Evolutionary conservation across 495 filamentous ascomycete genomes (phyloP).

Genomic region (Aspergillus leporis): DNA sequence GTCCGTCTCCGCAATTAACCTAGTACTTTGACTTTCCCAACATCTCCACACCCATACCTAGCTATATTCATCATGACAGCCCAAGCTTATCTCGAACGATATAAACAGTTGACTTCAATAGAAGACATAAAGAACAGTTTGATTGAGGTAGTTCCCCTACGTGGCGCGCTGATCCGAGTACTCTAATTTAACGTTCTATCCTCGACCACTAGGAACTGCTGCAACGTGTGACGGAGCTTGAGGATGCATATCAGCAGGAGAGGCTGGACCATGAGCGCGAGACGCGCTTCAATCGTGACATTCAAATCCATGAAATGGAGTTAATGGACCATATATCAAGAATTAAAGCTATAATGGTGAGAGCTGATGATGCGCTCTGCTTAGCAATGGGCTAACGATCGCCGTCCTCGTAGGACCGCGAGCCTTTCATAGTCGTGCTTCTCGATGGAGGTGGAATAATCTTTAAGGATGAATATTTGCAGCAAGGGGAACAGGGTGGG

Average conservation of each 20-base stretch:
- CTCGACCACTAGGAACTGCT: slow-evolving; percentile 45
- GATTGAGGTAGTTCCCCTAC: slow-evolving; percentile 46
- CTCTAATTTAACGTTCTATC: slow-evolving; percentile 8
- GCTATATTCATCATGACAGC: slow-evolving; percentile 32
- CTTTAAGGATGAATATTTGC: slow-evolving; percentile 66
- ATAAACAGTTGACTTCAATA: slow-evolving; percentile 45
- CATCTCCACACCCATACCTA: slow-evolving; percentile 3
- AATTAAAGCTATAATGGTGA: slow-evolving; percentile 53
- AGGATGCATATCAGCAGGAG: slow-evolving; percentile 47
- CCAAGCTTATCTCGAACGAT: slow-evolving; percentile 44
- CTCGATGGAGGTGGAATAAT: slow-evolving; percentile 79
- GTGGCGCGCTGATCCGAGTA: slow-evolving; percentile 1
- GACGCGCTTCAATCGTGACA: slow-evolving; percentile 56
- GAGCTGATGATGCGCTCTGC: slow-evolving; percentile 5
- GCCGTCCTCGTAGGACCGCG: slow-evolving; percentile 57
- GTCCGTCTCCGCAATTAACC: slow-evolving; percentile 2
- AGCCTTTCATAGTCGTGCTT: slow-evolving; percentile 73
- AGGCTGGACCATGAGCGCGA: slow-evolving; percentile 56
- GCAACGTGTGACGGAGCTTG: slow-evolving; percentile 46
- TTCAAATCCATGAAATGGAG: slow-evolving; percentile 54
- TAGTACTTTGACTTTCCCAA: not conserved
- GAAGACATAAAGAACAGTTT: slow-evolving; percentile 55
- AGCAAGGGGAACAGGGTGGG: slow-evolving; percentile 67
- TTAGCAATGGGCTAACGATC: slow-evolving; percentile 23
- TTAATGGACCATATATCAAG: slow-evolving; percentile 53